A percentile compares a stretch with the other conserved stretches of the same genome.
Conservation (phyloP, 495 filamentous ascomycete species). For the Penicilliopsis zonata region DNA sequence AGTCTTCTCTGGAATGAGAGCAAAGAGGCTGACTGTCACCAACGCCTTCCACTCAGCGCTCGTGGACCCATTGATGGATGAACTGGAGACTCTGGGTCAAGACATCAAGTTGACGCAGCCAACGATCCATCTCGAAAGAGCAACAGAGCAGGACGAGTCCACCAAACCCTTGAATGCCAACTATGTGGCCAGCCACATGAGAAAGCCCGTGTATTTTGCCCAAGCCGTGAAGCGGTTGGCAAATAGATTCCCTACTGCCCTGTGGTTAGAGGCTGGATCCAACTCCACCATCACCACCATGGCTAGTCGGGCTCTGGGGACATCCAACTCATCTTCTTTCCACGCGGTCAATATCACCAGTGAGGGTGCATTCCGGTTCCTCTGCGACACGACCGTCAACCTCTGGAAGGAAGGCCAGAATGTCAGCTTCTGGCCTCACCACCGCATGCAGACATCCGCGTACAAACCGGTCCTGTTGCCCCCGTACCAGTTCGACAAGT, state of each 20-base stretch:
- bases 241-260: slow-evolving; percentile 7
- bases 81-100: slow-evolving; percentile 13
- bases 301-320: slow-evolving; percentile 13
- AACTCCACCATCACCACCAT: slow-evolving; percentile 18
- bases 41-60: slow-evolving; percentile 38
- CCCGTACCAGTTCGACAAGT: slow-evolving; percentile 24
- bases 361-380: slow-evolving; percentile 1
- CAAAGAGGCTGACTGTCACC: slow-evolving; percentile 29
- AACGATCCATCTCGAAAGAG: slow-evolving; percentile 14
- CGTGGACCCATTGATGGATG: slow-evolving; percentile 22
- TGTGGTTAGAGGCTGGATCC: slow-evolving; percentile 30
- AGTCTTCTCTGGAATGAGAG: slow-evolving; percentile 6
- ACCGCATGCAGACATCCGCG: slow-evolving; percentile 3
- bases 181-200: slow-evolving; percentile 17
- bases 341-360: slow-evolving; percentile 6
- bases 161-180: slow-evolving; percentile 6
- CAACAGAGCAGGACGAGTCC: slow-evolving; percentile 7
- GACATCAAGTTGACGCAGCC: slow-evolving; percentile 14
- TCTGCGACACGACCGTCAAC: slow-evolving; percentile 12
- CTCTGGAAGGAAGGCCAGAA: slow-evolving; percentile 16
- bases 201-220: slow-evolving; percentile 29
- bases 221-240: slow-evolving; percentile 22
- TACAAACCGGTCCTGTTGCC: slow-evolving; percentile 14
- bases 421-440: slow-evolving; percentile 22
- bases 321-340: slow-evolving; percentile 4